A percentile compares a stretch with the other conserved stretches of the same genome.
These are phyloP conservation scores for Corylus avellana DNA, from an alignment of 306 rosid genomes.

Conservation along the genomic window DNA sequence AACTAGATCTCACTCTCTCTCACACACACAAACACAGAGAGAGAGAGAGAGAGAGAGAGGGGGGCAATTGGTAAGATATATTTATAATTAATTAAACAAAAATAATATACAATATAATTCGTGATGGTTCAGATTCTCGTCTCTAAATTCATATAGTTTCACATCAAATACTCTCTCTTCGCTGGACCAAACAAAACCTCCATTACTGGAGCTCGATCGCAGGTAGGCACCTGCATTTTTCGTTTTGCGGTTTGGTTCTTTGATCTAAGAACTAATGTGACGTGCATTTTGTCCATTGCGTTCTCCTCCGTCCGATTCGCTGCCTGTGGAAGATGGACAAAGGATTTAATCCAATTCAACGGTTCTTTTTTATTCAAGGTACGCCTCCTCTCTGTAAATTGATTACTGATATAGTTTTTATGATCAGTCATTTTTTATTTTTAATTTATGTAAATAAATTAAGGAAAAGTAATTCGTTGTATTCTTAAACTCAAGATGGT, in stretches of 20 bases:
- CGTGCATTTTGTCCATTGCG: neutral
- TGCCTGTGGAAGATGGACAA: neutral
- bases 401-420: neutral
- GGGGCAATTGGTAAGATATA: neutral
- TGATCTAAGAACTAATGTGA: neutral
- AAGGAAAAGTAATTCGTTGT: too few relatives aligned
- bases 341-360: neutral
- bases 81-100: neutral
- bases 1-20: constrained; percentile 24
- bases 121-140: neutral
- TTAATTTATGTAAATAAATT: too few relatives aligned
- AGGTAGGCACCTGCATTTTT: neutral
- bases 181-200: neutral
- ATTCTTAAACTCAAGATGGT: too few relatives aligned
- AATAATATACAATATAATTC: neutral
- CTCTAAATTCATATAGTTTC: neutral
- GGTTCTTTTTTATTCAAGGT: neutral
- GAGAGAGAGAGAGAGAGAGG: constrained; percentile 9
- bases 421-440: neutral
- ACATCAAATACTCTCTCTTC: neutral
- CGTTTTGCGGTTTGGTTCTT: neutral
- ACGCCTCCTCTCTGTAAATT: neutral
- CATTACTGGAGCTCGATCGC: constrained; percentile 2
- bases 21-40: neutral
- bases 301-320: neutral